Percentiles rank a stretch among this genome's conserved stretches.
Evolutionary conservation across 2,329 filamentous ascomycete genomes (phyloP).

Genomic region (Stemphylium lycopersici): DNA sequence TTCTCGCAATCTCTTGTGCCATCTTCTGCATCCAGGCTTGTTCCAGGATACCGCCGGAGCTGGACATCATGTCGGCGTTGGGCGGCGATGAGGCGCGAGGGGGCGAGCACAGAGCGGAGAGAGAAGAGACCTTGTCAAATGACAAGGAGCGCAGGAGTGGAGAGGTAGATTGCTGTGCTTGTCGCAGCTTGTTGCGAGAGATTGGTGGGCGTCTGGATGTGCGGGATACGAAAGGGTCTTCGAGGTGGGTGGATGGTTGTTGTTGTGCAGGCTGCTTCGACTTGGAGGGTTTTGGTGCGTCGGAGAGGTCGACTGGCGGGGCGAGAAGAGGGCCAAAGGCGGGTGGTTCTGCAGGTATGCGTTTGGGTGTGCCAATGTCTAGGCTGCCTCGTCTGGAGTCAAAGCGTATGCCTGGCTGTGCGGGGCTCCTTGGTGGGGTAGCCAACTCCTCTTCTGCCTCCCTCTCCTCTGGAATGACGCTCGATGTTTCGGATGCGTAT

Average conservation of each 20-base stretch:
- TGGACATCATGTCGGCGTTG: constrained; percentile 28
- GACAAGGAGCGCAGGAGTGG: constrained; percentile 46
- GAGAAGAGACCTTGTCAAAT: constrained; percentile 38
- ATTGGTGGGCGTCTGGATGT: constrained; percentile 37
- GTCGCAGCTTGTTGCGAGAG: constrained; percentile 37
- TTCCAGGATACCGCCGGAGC: constrained; percentile 66
- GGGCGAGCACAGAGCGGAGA: constrained; percentile 36
- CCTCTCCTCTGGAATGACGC: constrained; percentile 42
- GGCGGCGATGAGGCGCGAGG: constrained; percentile 31
- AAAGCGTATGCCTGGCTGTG: constrained; percentile 27
- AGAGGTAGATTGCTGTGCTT: constrained; percentile 42
- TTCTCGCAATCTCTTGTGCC: constrained; percentile 85
- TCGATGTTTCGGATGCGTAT: constrained; percentile 63
- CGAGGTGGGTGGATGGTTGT: constrained; percentile 8
- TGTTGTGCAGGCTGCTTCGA: constrained; percentile 21
- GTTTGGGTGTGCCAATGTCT: constrained; percentile 33
- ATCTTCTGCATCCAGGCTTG: constrained; percentile 92
- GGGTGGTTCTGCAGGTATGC: constrained; percentile 23
- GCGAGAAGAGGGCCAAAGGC: constrained; percentile 32
- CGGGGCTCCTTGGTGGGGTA: constrained; percentile 42
- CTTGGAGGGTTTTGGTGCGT: constrained; percentile 32
- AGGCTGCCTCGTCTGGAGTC: constrained; percentile 33
- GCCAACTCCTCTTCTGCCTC: constrained; percentile 40
- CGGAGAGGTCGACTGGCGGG: constrained; percentile 35
- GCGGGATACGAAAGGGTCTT: constrained; percentile 19